Conservation (phyloP, 2,329 filamentous ascomycete species). For the Mariannaea sp. region DNA sequence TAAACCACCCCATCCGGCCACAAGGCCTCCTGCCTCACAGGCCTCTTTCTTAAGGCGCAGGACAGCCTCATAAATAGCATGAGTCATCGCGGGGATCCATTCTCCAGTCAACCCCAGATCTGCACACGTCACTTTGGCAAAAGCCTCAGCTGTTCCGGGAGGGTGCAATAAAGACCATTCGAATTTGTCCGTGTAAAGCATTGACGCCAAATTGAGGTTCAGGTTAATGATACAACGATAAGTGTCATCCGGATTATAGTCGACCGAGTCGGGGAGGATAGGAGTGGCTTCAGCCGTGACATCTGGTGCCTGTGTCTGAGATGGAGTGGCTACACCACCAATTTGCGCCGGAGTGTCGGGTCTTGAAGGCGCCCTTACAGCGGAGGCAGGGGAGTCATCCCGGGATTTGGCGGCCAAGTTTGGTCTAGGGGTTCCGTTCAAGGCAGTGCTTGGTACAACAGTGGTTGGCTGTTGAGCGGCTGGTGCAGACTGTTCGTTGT, state of each 20-base stretch:
- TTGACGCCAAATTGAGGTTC: slow-evolving; percentile 88
- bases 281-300: slow-evolving; percentile 74
- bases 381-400: slow-evolving; percentile 47
- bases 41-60: slow-evolving; percentile 94
- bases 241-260: slow-evolving; percentile 88
- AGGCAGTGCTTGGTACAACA: slow-evolving; percentile 20
- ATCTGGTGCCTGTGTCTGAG: slow-evolving; percentile 50
- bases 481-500: slow-evolving; percentile 55
- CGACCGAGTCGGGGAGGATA: slow-evolving; percentile 65
- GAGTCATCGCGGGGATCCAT: slow-evolving; percentile 92
- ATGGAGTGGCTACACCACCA: slow-evolving; percentile 56
- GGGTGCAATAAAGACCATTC: slow-evolving; percentile 96
- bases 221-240: slow-evolving; percentile 92
- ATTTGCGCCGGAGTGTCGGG: slow-evolving; percentile 63
- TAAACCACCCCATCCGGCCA: slow-evolving; percentile 69
- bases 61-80: slow-evolving; percentile 96
- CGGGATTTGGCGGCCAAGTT: slow-evolving; percentile 41
- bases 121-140: slow-evolving; percentile 89
- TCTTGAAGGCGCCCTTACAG: slow-evolving; percentile 48
- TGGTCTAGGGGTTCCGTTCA: slow-evolving; percentile 39
- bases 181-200: slow-evolving; percentile 94
- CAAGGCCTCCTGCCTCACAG: slow-evolving; percentile 86
- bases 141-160: slow-evolving; percentile 87
- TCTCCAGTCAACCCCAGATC: slow-evolving; percentile 89
- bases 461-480: slow-evolving; percentile 28